phyloP scores from a whole-genome alignment of 2,329 filamentous ascomycete genomes.

The Grosmannia serpens region DNA sequence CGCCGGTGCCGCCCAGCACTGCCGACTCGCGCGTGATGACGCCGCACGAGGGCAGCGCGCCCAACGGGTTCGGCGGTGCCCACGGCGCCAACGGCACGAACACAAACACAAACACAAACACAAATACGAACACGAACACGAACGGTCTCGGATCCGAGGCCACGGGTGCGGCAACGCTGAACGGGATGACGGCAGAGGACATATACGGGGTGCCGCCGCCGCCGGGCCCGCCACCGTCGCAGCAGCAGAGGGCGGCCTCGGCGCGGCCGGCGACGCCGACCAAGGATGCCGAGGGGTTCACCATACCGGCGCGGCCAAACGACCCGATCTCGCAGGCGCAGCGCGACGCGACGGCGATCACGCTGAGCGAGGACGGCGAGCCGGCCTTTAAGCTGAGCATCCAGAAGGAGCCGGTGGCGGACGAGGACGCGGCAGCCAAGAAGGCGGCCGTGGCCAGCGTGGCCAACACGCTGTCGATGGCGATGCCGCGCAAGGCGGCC shows the following conservation, averaged over 20 bases:
- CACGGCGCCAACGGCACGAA: conserved; percentile 22
- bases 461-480: conserved; percentile 56
- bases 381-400: conserved; percentile 71
- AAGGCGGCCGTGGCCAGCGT: conserved; percentile 65
- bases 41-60: conserved; percentile 28
- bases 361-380: conserved; percentile 43
- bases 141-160: too few relatives aligned
- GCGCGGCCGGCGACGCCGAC: conserved; percentile 20
- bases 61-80: conserved; percentile 26
- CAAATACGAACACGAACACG: too few relatives aligned
- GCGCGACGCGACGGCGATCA: conserved; percentile 39
- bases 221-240: conserved; percentile 37
- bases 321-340: conserved; percentile 63
- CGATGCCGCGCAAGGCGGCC: conserved; percentile 57
- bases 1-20: conserved; percentile 20
- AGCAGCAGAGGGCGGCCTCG: conserved; percentile 22
- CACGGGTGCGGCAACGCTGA: conserved; percentile 31
- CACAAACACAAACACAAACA: too few relatives aligned
- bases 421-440: conserved; percentile 64
- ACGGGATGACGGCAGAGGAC: conserved; percentile 32
- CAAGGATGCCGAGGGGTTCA: conserved; percentile 68
- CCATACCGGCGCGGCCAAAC: conserved; percentile 52
- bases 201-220: conserved; percentile 40
- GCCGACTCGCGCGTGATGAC: conserved; percentile 21
- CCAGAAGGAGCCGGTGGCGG: conserved; percentile 62